A percentile compares a stretch with the other conserved stretches of the same genome.
Evolutionary conservation across 441 rosid species (phyloP).

Genomic region (Pelargonium fulgidum): DNA sequence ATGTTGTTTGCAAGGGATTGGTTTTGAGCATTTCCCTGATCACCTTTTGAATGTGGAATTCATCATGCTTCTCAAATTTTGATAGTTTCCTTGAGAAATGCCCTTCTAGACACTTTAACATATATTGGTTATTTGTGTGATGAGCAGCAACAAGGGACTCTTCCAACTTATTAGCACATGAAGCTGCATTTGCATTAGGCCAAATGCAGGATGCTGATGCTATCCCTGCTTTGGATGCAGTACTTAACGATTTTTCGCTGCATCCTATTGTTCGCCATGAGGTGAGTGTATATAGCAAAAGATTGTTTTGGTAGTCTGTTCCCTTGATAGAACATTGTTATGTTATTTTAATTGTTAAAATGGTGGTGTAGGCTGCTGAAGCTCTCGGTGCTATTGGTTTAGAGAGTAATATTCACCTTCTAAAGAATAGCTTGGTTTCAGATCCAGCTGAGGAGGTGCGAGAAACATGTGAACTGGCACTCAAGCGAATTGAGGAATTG

Average conservation of each 20-base stretch:
- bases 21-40: too few relatives aligned
- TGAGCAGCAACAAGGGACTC: slow-evolving; percentile 76
- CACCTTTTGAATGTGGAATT: too few relatives aligned
- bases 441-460: slow-evolving; percentile 92
- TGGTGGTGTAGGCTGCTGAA: slow-evolving; percentile 66
- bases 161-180: slow-evolving; percentile 87
- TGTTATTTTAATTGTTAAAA: not conserved
- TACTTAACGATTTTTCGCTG: slow-evolving; percentile 69
- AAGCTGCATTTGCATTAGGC: slow-evolving; percentile 96
- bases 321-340: not conserved
- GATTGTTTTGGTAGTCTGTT: not conserved
- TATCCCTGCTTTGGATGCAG: slow-evolving; percentile 64
- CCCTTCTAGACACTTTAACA: not conserved
- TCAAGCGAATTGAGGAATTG: slow-evolving; percentile 62
- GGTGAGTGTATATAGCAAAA: slow-evolving; percentile 32
- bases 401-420: slow-evolving; percentile 42
- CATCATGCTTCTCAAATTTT: not conserved
- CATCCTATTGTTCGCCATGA: slow-evolving; percentile 96
- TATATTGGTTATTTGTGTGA: not conserved
- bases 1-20: not conserved
- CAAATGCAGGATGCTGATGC: slow-evolving; percentile 98
- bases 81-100: not conserved
- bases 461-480: slow-evolving; percentile 95
- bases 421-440: slow-evolving; percentile 52
- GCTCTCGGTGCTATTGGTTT: slow-evolving; percentile 93